Base-by-base conservation (phyloP, 140 eudicot species). In the Erigeron philadelphicus region DNA sequence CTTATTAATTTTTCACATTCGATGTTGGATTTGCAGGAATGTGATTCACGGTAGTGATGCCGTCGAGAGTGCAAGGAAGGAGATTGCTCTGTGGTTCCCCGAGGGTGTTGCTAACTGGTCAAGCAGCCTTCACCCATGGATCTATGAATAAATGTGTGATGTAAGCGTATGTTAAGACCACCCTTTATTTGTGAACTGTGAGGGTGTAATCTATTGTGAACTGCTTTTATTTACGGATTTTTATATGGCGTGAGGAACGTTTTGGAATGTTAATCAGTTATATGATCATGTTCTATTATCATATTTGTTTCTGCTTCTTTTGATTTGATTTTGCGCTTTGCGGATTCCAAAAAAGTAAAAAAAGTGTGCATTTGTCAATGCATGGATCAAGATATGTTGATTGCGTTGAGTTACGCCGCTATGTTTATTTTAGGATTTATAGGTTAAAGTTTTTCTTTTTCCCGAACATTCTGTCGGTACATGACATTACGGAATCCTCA, bases 11-110 rank as follows among this genome's bases (percentile, higher is more conserved):
- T 38, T 0, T 10, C 38, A 31, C 8, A 9, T 52, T 2, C 0
- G 61, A 60, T 61, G 15, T 41, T 74, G 70, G 43, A 42, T 63
- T 17, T 81, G 84, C 74, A 92, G 98, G 75, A 92, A 92, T 62
- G 91, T 92, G 38, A 88, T 92, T 82, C 98, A 92, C 21, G 98
- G 98, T 9, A 92, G 98, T 72, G 98, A 92, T 75, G 83, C 98
- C 17, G 95, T 92, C 45, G 98, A 86, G 74, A 92, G 98, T 25
- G 98, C 88, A 23, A 84, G 72, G 70, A 88, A 92, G 70, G 98
- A 92, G 87, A 92, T 92, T 75, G 92, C 86, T 48, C 77, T 92
- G 66, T 92, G 98, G 98, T 92, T 91, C 83, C 98, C 98, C 0
- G 96, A 92, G 75, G 96, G 98, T 15, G 65, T 81, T 64, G 88